A percentile compares a stretch with the other conserved stretches of the same genome.
Evolutionary conservation across 2,329 filamentous ascomycete genomes (phyloP).

Genomic region (Chaetomiaceae sp.): DNA sequence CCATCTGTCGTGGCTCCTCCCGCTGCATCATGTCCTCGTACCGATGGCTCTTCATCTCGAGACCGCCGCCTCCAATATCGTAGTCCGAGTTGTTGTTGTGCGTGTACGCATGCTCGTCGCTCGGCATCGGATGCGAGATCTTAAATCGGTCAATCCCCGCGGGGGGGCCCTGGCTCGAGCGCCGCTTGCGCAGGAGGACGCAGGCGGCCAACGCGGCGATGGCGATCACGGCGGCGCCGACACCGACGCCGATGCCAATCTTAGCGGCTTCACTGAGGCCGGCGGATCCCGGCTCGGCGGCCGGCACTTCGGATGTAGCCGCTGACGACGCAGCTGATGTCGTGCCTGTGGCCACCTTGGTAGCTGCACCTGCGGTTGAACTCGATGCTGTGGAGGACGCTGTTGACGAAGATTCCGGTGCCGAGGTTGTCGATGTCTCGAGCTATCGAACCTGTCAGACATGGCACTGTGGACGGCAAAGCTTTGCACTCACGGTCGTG

Average conservation of each 20-base stretch:
- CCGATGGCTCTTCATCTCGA: constrained; percentile 49
- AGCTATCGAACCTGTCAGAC: constrained; percentile 10
- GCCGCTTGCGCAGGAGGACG: constrained; percentile 34
- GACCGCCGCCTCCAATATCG: constrained; percentile 39
- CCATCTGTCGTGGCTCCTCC: constrained; percentile 42
- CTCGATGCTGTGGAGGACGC: not conserved
- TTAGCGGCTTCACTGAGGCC: constrained; percentile 42
- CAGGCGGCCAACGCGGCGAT: constrained; percentile 38
- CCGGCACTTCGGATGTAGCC: constrained; percentile 8
- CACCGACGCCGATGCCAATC: constrained; percentile 47
- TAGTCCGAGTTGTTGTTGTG: constrained; percentile 35
- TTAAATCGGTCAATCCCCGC: constrained; percentile 33
- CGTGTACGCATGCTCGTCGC: constrained; percentile 39
- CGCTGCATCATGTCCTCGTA: constrained; percentile 57
- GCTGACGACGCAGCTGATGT: constrained; percentile 11
- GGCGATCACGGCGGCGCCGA: constrained; percentile 40
- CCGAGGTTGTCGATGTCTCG: constrained; percentile 9
- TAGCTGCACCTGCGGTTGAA: constrained; percentile 1
- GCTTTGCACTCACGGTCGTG: not conserved
- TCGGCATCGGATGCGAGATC: constrained; percentile 50
- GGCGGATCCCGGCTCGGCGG: not conserved
- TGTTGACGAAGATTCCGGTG: not conserved
- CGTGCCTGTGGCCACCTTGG: not conserved
- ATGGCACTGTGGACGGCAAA: not conserved
- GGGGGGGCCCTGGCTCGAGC: constrained; percentile 17